Evolutionary conservation across 495 filamentous ascomycete species (phyloP).

Genomic region (Penicillium lagena): DNA sequence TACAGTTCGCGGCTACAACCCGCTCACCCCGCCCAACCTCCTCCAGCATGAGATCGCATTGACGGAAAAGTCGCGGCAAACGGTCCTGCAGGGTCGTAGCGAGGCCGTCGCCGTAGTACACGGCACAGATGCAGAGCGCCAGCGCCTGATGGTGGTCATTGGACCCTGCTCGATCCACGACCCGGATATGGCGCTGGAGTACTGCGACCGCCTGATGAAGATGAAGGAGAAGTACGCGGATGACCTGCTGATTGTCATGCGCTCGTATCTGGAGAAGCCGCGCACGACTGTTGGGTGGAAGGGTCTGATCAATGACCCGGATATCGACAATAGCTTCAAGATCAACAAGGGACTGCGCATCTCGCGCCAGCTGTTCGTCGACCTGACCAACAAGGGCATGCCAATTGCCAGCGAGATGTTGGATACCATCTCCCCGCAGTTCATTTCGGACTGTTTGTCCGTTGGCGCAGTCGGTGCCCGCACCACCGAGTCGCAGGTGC

Average conservation of each 20-base stretch:
- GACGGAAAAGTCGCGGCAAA: conserved; percentile 67
- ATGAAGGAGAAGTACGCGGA: conserved; percentile 86
- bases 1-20: conserved; percentile 84
- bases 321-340: conserved; percentile 97
- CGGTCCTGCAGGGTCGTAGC: conserved; percentile 73
- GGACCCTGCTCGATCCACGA: conserved; percentile 99
- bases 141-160: conserved; percentile 83
- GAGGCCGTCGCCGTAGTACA: conserved; percentile 79
- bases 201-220: conserved; percentile 75
- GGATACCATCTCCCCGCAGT: conserved; percentile 97
- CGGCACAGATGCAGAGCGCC: conserved; percentile 60
- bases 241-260: conserved; percentile 93
- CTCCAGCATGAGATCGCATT: conserved; percentile 92
- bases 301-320: conserved; percentile 97
- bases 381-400: conserved; percentile 92
- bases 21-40: conserved; percentile 85
- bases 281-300: conserved; percentile 99
- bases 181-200: conserved; percentile 83
- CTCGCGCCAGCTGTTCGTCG: conserved; percentile 87
- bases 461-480: conserved; percentile 91
- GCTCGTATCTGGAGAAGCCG: conserved; percentile 97
- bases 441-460: conserved; percentile 87
- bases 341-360: conserved; percentile 95
- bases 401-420: conserved; percentile 98
- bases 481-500: conserved; percentile 92